Evolutionary conservation across 495 filamentous ascomycete species (phyloP).

Genomic region (Tuber microsphaerosporum): DNA sequence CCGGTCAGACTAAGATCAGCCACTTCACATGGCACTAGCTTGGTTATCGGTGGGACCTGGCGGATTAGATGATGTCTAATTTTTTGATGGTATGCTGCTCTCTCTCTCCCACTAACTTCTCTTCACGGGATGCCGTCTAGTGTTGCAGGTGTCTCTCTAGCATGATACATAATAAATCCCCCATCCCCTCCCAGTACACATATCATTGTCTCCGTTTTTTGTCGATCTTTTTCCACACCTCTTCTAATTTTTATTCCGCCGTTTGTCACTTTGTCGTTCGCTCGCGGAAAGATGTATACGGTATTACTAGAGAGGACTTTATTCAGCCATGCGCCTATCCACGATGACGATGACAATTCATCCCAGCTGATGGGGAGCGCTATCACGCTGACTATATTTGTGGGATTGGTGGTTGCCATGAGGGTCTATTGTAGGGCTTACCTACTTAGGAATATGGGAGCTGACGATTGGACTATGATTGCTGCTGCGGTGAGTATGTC

Average conservation of each 20-base stretch:
- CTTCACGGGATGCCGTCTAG: background rate
- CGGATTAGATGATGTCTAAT: background rate
- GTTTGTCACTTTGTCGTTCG: background rate
- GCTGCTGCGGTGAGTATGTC: constrained; percentile 11
- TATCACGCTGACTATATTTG: constrained; percentile 4
- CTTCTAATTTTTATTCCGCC: background rate
- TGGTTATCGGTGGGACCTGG: background rate
- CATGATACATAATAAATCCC: background rate
- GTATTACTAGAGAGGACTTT: background rate
- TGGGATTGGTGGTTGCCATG: background rate
- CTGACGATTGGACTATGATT: constrained; percentile 28
- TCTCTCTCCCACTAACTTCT: background rate
- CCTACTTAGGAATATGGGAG: constrained; percentile 20
- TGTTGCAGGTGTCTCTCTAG: background rate
- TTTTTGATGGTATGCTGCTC: background rate
- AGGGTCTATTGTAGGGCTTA: constrained; percentile 22
- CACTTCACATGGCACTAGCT: background rate
- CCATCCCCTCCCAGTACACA: background rate
- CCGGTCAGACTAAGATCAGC: background rate
- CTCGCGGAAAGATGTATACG: background rate
- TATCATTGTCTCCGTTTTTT: background rate
- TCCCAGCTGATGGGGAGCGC: background rate
- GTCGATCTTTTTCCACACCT: background rate
- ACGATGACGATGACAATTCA: background rate
- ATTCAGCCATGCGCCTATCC: background rate